Base-by-base conservation (phyloP, 2,329 filamentous ascomycete genomes). In the Alternaria conjuncta region DNA sequence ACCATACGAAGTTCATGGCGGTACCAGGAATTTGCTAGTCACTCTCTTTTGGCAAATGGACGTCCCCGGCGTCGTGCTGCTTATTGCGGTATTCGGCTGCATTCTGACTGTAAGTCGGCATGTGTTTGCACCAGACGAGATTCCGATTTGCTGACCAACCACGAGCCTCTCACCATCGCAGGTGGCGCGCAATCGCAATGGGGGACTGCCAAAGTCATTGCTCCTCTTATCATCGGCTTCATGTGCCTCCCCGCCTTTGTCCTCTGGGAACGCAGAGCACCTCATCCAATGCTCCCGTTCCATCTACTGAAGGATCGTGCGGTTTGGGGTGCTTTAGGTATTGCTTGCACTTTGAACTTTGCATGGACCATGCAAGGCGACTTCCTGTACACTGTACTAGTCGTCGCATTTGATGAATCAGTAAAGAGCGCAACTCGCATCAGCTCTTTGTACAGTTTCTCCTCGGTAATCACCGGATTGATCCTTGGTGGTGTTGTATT, bases 291-390 rank as follows among this genome's bases (percentile, higher is more conserved):
- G 67, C 78, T 90, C 1, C 89, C 89, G 13, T 90, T 90, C 78
- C 80, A 81, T 45, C 81, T 89, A 2, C 82, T 91, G 71, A 88
- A 86, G 76, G 88, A 91, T 71, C 87, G 89, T 21, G 84, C 83
- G n/a, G 84, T 90, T 25, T 90, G 88, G 87, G 87, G 83, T 6
- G 84, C 89, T 5, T 77, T 91, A 28, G 87, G 86, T 4, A 88
- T 91, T 23, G 51, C 64, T 58, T 44, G 64, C 30, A 47, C 25
- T 11, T 20, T 46, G 15, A 28, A 68, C 43, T 57, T 57, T 20
- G 66, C 68, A 18, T 90, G 87, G 87, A 86, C 85, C 61, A 83
- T 90, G 75, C 89, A 91, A 76, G 87, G 85, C 20, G 86, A 90
- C 71, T 91, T 86, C 75, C 83, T 91, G 4, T 90, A 85, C 77